These are phyloP conservation scores for Chalaropsis thielavioides DNA, from an alignment of 2,329 filamentous ascomycete species.

Conservation along the genomic window DNA sequence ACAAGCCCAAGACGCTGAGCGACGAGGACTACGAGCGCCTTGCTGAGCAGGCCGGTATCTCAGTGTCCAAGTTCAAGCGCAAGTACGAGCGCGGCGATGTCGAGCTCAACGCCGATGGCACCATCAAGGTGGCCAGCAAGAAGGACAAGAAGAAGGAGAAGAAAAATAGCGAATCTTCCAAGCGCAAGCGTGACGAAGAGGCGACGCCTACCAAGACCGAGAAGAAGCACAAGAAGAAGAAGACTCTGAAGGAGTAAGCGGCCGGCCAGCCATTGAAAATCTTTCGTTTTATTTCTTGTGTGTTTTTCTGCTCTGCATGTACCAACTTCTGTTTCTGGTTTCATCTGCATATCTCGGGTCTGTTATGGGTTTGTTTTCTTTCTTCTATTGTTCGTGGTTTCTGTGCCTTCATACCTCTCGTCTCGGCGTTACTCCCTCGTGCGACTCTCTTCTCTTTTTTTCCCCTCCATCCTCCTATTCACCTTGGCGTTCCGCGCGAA, in stretches of 20 bases:
- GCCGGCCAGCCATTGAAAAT: not conserved
- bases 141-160: constrained; percentile 61
- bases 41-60: constrained; percentile 53
- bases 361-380: constrained; percentile 16
- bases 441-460: not conserved
- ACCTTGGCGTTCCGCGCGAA: not conserved
- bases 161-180: constrained; percentile 32
- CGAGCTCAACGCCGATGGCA: constrained; percentile 48
- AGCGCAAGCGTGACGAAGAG: constrained; percentile 53
- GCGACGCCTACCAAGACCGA: constrained; percentile 39
- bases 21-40: constrained; percentile 33
- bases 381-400: constrained; percentile 9
- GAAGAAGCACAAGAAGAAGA: constrained; percentile 40
- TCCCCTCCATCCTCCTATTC: not conserved
- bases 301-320: constrained; percentile 14
- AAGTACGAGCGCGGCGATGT: constrained; percentile 67
- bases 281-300: constrained; percentile 5
- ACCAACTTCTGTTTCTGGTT: constrained; percentile 16
- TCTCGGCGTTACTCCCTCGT: not conserved
- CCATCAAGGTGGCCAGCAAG: constrained; percentile 54
- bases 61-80: constrained; percentile 61
- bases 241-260: constrained; percentile 21
- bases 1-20: constrained; percentile 20
- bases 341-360: constrained; percentile 17
- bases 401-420: constrained; percentile 5